Percentiles rank a stretch among this genome's conserved stretches.
Evolutionary conservation across 495 filamentous ascomycete species (phyloP).

Genomic region (Staphylotrichum longicolle): DNA sequence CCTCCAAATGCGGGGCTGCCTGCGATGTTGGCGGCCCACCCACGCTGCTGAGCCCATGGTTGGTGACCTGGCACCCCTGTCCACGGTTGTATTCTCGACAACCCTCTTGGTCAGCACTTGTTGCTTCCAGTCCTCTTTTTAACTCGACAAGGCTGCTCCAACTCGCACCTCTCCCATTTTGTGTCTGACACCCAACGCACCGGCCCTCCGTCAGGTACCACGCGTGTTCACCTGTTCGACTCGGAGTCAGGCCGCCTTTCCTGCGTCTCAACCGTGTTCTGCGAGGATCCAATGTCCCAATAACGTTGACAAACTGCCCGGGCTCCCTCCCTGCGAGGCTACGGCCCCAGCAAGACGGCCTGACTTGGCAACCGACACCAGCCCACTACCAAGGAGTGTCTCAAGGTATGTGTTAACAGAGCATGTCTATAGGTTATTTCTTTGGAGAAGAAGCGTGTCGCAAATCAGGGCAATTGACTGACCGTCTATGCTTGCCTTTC

Average conservation of each 20-base stretch:
- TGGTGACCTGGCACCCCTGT: constrained; percentile 8
- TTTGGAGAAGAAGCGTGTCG: no score
- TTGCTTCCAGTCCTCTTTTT: background rate
- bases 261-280: background rate
- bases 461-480: no score
- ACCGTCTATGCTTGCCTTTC: background rate
- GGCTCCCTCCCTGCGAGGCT: constrained; percentile 10
- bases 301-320: background rate
- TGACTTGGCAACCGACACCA: constrained; percentile 19
- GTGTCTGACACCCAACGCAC: background rate
- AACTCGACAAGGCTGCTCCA: background rate
- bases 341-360: constrained; percentile 4
- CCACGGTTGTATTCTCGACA: background rate
- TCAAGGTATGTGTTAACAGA: constrained; percentile 19
- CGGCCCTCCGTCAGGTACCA: background rate
- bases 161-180: background rate
- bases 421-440: no score
- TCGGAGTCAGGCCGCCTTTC: background rate
- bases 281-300: constrained; percentile 15
- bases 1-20: background rate
- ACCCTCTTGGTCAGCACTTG: background rate
- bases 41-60: background rate
- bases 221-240: background rate
- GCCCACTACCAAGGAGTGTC: constrained; percentile 22
- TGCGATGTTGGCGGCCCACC: background rate